phyloP scores from a whole-genome alignment of 768 basidiomycete genomes.

The Lentinula guzmanii region DNA sequence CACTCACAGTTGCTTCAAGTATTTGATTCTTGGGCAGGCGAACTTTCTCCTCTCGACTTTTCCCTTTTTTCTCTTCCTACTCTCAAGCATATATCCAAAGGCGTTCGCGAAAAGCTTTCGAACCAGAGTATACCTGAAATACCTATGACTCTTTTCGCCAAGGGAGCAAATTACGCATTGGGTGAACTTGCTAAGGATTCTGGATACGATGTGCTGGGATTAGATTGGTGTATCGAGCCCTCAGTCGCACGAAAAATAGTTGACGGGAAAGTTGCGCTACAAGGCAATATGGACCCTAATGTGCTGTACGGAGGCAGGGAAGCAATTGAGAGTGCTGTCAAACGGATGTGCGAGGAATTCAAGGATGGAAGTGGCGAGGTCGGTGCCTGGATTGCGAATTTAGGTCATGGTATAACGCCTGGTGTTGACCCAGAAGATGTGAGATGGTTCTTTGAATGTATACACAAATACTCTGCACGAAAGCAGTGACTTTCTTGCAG shows the following conservation, averaged over 20 bases:
- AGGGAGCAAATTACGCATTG: conserved; percentile 82
- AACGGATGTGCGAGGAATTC: conserved; percentile 80
- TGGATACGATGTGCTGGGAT: conserved; percentile 83
- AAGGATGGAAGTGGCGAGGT: conserved; percentile 34
- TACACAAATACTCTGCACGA: conserved; percentile 68
- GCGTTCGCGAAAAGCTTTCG: conserved; percentile 56
- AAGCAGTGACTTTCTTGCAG: neutral
- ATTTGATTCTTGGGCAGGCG: conserved; percentile 95
- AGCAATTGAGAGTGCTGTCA: conserved; percentile 82
- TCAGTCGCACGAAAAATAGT: conserved; percentile 59
- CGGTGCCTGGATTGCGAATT: conserved; percentile 90
- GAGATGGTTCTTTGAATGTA: conserved; percentile 85
- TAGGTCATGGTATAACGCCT: conserved; percentile 97
- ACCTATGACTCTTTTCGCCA: conserved; percentile 91
- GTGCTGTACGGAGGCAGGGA: conserved; percentile 80
- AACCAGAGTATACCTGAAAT: conserved; percentile 48
- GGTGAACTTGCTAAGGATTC: conserved; percentile 48
- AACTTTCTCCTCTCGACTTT: conserved; percentile 88
- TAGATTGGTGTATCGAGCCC: conserved; percentile 90
- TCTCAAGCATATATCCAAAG: conserved; percentile 61
- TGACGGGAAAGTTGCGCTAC: conserved; percentile 60
- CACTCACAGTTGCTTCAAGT: conserved; percentile 78
- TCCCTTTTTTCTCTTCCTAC: conserved; percentile 77
- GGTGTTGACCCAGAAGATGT: conserved; percentile 92
- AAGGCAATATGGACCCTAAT: conserved; percentile 92